phyloP scores from a whole-genome alignment of 2,329 filamentous ascomycete species.

The Karstenula rhodostoma region DNA sequence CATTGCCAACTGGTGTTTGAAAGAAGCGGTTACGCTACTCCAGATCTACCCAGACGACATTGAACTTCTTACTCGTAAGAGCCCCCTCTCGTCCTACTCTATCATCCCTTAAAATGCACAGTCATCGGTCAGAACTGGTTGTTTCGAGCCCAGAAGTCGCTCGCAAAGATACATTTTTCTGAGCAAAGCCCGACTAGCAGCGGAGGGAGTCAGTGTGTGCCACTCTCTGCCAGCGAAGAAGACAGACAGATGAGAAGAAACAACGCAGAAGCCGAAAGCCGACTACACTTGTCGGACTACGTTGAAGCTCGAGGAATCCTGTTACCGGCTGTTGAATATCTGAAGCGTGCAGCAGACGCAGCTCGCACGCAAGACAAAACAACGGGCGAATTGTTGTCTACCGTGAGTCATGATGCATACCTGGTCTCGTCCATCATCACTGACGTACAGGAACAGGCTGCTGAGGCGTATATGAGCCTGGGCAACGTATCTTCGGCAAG shows the following conservation, averaged over 20 bases:
- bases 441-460: slow-evolving; percentile 41
- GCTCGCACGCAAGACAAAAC: slow-evolving; percentile 50
- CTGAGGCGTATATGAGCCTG: slow-evolving; percentile 62
- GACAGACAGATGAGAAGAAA: slow-evolving; percentile 28
- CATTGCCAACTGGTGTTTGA: slow-evolving; percentile 60
- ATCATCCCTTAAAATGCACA: slow-evolving; percentile 26
- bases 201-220: slow-evolving; percentile 33
- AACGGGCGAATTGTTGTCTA: slow-evolving; percentile 55
- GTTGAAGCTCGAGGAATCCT: slow-evolving; percentile 62
- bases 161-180: slow-evolving; percentile 58
- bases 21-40: slow-evolving; percentile 57
- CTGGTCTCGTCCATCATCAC: slow-evolving; percentile 9
- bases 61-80: slow-evolving; percentile 53
- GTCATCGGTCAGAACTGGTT: slow-evolving; percentile 63
- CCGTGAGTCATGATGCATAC: slow-evolving; percentile 44
- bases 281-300: slow-evolving; percentile 54
- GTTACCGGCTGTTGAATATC: slow-evolving; percentile 61
- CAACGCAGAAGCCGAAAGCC: slow-evolving; percentile 47
- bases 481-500: slow-evolving; percentile 59
- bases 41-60: slow-evolving; percentile 55
- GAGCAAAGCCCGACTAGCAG: slow-evolving; percentile 53
- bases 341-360: slow-evolving; percentile 55
- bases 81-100: neutral
- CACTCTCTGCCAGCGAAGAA: slow-evolving; percentile 33
- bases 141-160: slow-evolving; percentile 57